Percentiles rank a stretch among this genome's conserved stretches.
These are phyloP conservation scores for Mortierella sp. DNA, from an alignment of 371 early-diverging fungal species.

Conservation along the genomic window DNA sequence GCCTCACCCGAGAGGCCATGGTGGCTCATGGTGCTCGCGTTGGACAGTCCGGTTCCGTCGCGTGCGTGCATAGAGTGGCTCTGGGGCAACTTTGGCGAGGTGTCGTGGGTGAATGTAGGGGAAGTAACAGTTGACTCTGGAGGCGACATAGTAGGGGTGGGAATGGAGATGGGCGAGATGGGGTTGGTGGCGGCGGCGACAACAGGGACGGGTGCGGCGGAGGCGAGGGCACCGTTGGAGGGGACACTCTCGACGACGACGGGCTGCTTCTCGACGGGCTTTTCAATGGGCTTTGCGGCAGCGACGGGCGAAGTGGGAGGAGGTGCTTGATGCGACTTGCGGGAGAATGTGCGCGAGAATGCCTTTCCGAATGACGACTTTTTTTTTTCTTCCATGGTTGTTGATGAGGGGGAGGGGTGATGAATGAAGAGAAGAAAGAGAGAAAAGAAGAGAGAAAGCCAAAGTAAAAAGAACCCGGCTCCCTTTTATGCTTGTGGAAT, in stretches of 20 bases:
- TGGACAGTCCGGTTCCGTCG: conserved; percentile 47
- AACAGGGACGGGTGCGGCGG: conserved; percentile 6
- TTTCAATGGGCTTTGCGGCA: conserved; percentile 20
- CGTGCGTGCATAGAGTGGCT: conserved; percentile 30
- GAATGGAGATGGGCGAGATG: conserved; percentile 34
- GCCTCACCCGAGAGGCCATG: conserved; percentile 28
- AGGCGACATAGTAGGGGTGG: conserved; percentile 28
- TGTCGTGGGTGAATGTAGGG: conserved; percentile 6
- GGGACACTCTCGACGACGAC: not conserved
- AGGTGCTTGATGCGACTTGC: conserved; percentile 21
- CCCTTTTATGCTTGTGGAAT: not conserved
- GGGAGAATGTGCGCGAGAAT: conserved; percentile 48
- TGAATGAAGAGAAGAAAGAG: conserved; percentile 4
- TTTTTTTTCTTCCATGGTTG: conserved; percentile 50
- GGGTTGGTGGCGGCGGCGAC: not conserved
- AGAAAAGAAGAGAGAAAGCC: not conserved
- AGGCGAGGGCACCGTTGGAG: conserved; percentile 2
- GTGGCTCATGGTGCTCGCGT: conserved; percentile 33
- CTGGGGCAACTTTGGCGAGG: conserved; percentile 29
- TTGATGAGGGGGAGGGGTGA: not conserved
- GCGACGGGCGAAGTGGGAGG: conserved; percentile 14
- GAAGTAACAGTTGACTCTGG: conserved; percentile 36
- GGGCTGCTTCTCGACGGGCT: too few species aligned
- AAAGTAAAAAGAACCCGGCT: not conserved
- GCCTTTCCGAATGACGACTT: conserved; percentile 50